Base-by-base conservation (phyloP, 2,329 filamentous ascomycete genomes). In the Curvularia eragrostidis region DNA sequence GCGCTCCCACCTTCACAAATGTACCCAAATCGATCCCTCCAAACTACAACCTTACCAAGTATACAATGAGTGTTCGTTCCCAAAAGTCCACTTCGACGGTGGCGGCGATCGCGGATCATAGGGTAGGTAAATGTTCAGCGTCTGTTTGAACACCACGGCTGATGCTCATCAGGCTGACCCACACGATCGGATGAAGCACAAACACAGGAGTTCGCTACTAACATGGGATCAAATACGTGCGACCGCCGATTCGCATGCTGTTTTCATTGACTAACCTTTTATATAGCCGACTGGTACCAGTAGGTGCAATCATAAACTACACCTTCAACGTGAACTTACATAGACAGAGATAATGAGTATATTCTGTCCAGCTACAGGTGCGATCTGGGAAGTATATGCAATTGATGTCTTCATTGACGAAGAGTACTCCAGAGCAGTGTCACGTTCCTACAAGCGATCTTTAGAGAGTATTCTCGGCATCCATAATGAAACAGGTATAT, bases 401-500 rank as follows among this genome's bases (percentile, higher is more conserved):
- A 8, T 21, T 13, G 5, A 6, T 13, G 12, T 47, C 6, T 30
- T 32, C 13, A 9, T 5, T 30, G 13, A 23, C 2, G 2, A 2
- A 19, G 24, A 3, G 24, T 2, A 28, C 15, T 15, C 6, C 0
- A 53, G 51, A 7, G 5, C 32, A 0, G 7, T 47, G 10, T 53
- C 51, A 15, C 5, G 34, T 0, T 53, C 51, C 0, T 47, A 53
- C 12, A 6, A 5, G 9, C 23, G 32, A 38, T 53, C 51, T 12
- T 47, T 41, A 0, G 2, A 18, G 1, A 53, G 51, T 5, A 47
- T 53, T n/a, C n/a, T 46, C 3, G 2, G 18, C 15, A 19, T 53
- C 12, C 51, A 53, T 36, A 53, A 47, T 8, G 51, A 53, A 53
- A 53, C 51, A 2, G 51, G 51, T 39, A 53, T 2, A 7, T 7